These are phyloP conservation scores for Talaromyces sp. DNA, from an alignment of 2,329 filamentous ascomycete species.

Conservation along the genomic window DNA sequence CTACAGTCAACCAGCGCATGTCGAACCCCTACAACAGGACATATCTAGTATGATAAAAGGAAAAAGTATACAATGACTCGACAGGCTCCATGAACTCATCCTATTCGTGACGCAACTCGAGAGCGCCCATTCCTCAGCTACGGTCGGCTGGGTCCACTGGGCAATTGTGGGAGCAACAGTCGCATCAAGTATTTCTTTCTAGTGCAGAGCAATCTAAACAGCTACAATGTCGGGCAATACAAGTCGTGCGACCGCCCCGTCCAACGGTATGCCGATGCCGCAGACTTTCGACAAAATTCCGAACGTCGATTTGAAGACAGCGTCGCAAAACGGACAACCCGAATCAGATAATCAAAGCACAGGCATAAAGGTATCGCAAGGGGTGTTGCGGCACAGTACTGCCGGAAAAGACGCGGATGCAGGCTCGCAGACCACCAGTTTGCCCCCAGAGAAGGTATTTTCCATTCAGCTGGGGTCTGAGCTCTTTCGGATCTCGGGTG, in stretches of 20 bases:
- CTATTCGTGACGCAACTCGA: neutral
- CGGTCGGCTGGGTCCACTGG: neutral
- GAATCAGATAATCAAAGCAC: neutral
- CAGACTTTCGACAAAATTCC: slow-evolving; percentile 10
- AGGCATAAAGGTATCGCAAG: slow-evolving; percentile 2
- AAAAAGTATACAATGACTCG: neutral
- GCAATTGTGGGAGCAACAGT: neutral
- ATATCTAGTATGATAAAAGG: neutral
- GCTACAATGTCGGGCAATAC: neutral
- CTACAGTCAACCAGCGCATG: too few relatives aligned
- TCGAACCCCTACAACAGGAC: too few relatives aligned
- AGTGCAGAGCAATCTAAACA: neutral
- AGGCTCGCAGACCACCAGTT: slow-evolving; percentile 8
- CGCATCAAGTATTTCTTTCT: neutral
- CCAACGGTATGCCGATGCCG: neutral
- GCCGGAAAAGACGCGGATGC: neutral
- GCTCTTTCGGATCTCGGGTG: slow-evolving; percentile 63
- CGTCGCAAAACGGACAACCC: neutral
- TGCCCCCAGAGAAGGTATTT: slow-evolving; percentile 59
- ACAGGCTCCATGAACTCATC: neutral
- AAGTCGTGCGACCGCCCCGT: neutral
- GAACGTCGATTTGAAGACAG: slow-evolving; percentile 5
- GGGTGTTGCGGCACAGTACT: neutral
- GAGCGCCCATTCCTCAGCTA: neutral
- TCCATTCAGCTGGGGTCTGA: slow-evolving; percentile 65